Conservation (phyloP, 1,284 basidiomycete species). For the Ustilago cynodontis region DNA sequence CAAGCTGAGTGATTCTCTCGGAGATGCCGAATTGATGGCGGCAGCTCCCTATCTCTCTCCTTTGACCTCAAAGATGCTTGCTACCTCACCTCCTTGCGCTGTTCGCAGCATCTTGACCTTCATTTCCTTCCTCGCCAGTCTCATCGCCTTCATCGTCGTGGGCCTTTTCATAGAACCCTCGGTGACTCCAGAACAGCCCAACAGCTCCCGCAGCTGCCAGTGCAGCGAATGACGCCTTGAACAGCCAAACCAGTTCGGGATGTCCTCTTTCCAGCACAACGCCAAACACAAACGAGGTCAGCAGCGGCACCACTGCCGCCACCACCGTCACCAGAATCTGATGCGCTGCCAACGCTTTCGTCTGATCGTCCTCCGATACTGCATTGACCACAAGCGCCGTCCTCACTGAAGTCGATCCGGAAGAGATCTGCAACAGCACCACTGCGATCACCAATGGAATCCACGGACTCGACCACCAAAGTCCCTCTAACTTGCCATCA, state of each 20-base stretch:
- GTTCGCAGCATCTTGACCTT: conserved; percentile 4
- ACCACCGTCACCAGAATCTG: conserved; percentile 61
- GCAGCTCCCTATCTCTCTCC: background rate
- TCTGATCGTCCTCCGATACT: conserved; percentile 54
- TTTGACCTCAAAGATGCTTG: background rate
- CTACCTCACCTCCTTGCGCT: background rate
- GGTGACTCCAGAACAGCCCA: conserved; percentile 50
- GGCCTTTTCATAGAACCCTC: conserved; percentile 49
- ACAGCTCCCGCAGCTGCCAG: conserved; percentile 37
- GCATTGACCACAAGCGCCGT: conserved; percentile 62
- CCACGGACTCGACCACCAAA: conserved; percentile 52
- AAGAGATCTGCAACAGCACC: conserved; percentile 53
- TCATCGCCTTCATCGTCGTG: conserved; percentile 36
- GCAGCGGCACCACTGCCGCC: conserved; percentile 54
- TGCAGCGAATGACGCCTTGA: conserved; percentile 51
- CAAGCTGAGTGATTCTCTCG: background rate
- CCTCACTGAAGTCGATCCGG: conserved; percentile 54
- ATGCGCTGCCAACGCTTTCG: conserved; percentile 57
- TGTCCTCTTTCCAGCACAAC: conserved; percentile 46
- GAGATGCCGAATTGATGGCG: background rate
- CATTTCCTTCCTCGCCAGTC: conserved; percentile 11
- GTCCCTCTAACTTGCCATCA: background rate
- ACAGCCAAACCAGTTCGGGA: conserved; percentile 59
- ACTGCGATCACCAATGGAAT: conserved; percentile 47
- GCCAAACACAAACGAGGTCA: conserved; percentile 58